Base-by-base conservation (phyloP, 2,329 filamentous ascomycete species). In the Periglandula ipomoeae region DNA sequence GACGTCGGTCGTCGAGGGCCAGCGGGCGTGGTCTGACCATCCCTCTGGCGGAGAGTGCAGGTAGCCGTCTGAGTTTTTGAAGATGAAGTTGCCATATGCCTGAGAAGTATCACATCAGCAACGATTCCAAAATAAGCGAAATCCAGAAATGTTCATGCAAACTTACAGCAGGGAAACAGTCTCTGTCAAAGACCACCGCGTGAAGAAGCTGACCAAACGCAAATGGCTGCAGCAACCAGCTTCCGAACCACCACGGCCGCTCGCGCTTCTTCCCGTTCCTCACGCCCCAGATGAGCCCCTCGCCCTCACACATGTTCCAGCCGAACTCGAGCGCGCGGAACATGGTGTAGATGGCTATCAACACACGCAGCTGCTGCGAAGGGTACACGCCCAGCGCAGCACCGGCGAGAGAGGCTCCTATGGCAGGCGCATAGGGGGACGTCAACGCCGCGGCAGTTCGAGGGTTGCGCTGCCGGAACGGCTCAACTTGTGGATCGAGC, bases 331-430 rank as follows among this genome's bases (percentile, higher is more conserved):
- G 71, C 1, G 88, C 87, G 45, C 88, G 79, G 56, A 89, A 91
- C 52, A 89, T 74, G 49, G 84, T 73, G 62, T 91, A 94, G 52
- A 97, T 87, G 13, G 89, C 84, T 42, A 93, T 77, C 0, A 87
- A 88, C 47, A 91, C 74, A 45, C 93, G 82, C 56, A 93, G 65
- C 61, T 79, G 74, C 54, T 71, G 67, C 1, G 79, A 57, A 61
- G 91, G 74, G 55, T 82, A 87, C 9, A 95, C 77, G 7, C 87
- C 87, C 17, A 97, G 72, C 44, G 87, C 84, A 44, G 95, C 76
- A 3, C 91, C 91, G 1, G 91, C 89, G 43, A 96, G 67, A 58
- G 87, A 89, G 5, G 91, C 90, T 10, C 91, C 93, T n/a, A 96
- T 76, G 2, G 90, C 89, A 1, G 91, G 91, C 1, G 91, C 87